These are phyloP conservation scores for Cyberlindnera bimundalis DNA, from an alignment of 805 yeast genomes.

Conservation along the genomic window DNA sequence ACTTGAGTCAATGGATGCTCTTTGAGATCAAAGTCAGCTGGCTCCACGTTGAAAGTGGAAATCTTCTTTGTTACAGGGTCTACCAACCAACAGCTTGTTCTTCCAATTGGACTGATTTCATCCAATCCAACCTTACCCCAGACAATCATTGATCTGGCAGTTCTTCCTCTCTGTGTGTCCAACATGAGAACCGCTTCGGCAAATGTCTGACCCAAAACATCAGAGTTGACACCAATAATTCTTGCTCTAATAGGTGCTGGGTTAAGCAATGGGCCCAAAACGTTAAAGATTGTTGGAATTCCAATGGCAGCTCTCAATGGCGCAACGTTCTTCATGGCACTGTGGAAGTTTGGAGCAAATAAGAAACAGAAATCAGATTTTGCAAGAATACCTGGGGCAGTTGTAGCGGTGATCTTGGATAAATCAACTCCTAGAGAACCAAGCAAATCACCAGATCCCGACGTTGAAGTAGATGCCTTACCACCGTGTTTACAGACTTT, in stretches of 20 bases:
- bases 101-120: slow-evolving; percentile 89
- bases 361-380: slow-evolving; percentile 58
- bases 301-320: slow-evolving; percentile 74
- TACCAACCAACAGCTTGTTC: slow-evolving; percentile 76
- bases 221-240: slow-evolving; percentile 85
- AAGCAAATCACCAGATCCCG: slow-evolving; percentile 93
- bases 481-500: slow-evolving; percentile 95
- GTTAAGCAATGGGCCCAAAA: slow-evolving; percentile 89
- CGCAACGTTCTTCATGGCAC: slow-evolving; percentile 84
- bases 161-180: slow-evolving; percentile 44
- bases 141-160: slow-evolving; percentile 70
- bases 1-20: slow-evolving; percentile 69
- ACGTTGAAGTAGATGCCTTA: slow-evolving; percentile 87
- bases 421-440: slow-evolving; percentile 80
- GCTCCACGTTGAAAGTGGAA: slow-evolving; percentile 47
- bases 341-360: slow-evolving; percentile 93
- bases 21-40: slow-evolving; percentile 77
- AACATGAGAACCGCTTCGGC: slow-evolving; percentile 75
- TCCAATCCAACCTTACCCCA: slow-evolving; percentile 92
- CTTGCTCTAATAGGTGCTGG: slow-evolving; percentile 82
- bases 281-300: slow-evolving; percentile 90
- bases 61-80: slow-evolving; percentile 41
- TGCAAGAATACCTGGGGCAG: slow-evolving; percentile 58
- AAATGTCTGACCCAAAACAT: slow-evolving; percentile 73
- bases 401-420: slow-evolving; percentile 55